These are phyloP conservation scores for Aspergillus sp. DNA, from an alignment of 2,329 filamentous ascomycete genomes.

Conservation along the genomic window DNA sequence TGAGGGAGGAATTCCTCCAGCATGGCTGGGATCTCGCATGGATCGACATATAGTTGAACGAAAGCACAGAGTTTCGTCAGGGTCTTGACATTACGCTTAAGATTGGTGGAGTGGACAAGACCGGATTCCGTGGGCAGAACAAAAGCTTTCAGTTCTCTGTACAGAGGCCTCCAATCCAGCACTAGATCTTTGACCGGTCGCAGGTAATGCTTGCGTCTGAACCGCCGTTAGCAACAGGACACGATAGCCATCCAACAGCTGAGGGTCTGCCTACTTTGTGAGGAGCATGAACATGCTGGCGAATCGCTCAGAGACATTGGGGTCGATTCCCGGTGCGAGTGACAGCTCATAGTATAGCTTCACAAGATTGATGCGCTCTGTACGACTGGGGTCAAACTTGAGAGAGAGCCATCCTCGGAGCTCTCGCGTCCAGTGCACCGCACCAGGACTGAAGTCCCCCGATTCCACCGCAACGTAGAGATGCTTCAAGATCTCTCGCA, in stretches of 20 bases:
- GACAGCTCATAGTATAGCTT: constrained; percentile 93
- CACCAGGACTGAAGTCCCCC: constrained; percentile 90
- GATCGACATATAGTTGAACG: constrained; percentile 88
- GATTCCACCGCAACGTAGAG: constrained; percentile 89
- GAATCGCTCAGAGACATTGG: constrained; percentile 79
- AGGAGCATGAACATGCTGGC: constrained; percentile 93
- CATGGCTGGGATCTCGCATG: constrained; percentile 76
- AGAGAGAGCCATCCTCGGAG: constrained; percentile 91
- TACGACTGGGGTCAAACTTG: constrained; percentile 93
- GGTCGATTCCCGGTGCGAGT: constrained; percentile 84
- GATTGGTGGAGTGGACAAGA: constrained; percentile 58
- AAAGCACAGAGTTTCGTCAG: constrained; percentile 88
- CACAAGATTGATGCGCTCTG: constrained; percentile 77
- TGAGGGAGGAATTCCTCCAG: constrained; percentile 77
- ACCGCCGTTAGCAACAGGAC: constrained; percentile 17
- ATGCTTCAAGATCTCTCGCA: constrained; percentile 86
- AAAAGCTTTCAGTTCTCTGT: constrained; percentile 86
- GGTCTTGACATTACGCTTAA: constrained; percentile 66
- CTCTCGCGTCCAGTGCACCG: constrained; percentile 95
- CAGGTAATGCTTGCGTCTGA: constrained; percentile 89
- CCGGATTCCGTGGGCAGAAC: constrained; percentile 80
- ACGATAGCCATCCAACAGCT: neutral
- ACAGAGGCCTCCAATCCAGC: constrained; percentile 90
- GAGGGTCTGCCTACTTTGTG: constrained; percentile 68
- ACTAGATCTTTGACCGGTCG: constrained; percentile 84